Evolutionary conservation across 1,284 basidiomycete species (phyloP), one percentile per base, ranked within the genome.

Genomic region (Pterulicium gracile): DNA sequence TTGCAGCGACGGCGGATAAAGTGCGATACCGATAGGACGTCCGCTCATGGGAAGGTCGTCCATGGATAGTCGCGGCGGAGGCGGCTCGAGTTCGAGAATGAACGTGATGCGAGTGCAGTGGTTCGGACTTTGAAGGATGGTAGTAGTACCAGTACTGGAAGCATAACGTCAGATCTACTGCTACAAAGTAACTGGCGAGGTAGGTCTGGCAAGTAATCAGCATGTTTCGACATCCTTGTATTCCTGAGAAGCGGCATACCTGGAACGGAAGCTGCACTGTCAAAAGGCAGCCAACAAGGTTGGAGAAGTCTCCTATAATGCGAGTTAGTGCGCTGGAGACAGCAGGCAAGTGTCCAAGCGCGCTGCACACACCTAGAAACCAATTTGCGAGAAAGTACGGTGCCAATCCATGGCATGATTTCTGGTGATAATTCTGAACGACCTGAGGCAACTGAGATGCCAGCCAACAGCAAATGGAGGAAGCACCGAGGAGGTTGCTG

Each of bases 221-320:
- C 44, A 45, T 45, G 48, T 43, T 47, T 35, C 19, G 42, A 49
- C 50, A 43, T 40, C 48, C 36, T 42, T 10, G 53, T 15, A 23
- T 22, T 10, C 24, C n/a, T n/a, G n/a, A n/a, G 45, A 47, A 49
- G 24, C 39, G 46, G 59, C 75, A 56, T 59, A 88, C 90, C 65
- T 94, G 92, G 63, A 97, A 96, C 12, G 90, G 90, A n/a, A 96
- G 73, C 58, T 96, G 93, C 56, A 85, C 74, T 1, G 93, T 96
- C 45, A 97, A 70, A 50, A 96, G 63, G 62, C 93, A 95, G 12
- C 91, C 89, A 54, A 95, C 64, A 32, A 96, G 72, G 61, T 96
- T 96, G 19, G 91, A 91, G 24, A 85, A 65, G 63, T 96, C 93
- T 47, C 93, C 90, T 92, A 15, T 4, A 1, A 23, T 15, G 10